A percentile compares a stretch with the other conserved stretches of the same genome.
phyloP scores from a whole-genome alignment of 1,284 basidiomycete genomes.

The Meira nashicola region DNA sequence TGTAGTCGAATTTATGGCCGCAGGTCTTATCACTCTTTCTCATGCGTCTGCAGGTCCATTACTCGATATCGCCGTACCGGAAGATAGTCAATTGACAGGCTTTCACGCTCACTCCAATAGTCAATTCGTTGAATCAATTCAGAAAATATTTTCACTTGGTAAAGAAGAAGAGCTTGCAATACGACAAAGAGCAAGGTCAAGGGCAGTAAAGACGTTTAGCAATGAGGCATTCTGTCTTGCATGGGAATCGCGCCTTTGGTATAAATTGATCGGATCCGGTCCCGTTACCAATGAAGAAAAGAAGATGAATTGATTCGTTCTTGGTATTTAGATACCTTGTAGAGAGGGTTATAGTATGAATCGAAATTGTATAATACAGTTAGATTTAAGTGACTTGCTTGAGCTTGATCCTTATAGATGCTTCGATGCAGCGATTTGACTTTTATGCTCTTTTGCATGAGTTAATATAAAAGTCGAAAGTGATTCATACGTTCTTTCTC shows the following conservation, averaged over 20 bases:
- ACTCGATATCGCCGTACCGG: slow-evolving; percentile 81
- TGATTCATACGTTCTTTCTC: slow-evolving; percentile 7
- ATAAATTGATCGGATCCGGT: not conserved
- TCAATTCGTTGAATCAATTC: slow-evolving; percentile 69
- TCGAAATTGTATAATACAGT: not conserved
- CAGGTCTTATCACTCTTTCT: slow-evolving; percentile 83
- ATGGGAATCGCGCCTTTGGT: slow-evolving; percentile 27
- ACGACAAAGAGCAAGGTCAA: slow-evolving; percentile 58
- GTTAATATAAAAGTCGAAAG: slow-evolving; percentile 7
- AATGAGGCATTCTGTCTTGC: slow-evolving; percentile 20
- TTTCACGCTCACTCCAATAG: slow-evolving; percentile 71
- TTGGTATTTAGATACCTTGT: too few relatives aligned
- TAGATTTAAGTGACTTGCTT: not conserved
- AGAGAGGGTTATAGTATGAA: too few relatives aligned
- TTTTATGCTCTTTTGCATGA: slow-evolving; percentile 5
- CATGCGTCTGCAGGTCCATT: slow-evolving; percentile 90
- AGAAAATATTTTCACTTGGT: slow-evolving; percentile 64
- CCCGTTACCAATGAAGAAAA: not conserved
- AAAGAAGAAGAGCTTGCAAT: slow-evolving; percentile 62
- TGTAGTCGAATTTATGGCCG: slow-evolving; percentile 92
- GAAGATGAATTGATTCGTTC: not conserved
- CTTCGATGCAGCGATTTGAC: not conserved
- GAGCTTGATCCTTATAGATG: not conserved
- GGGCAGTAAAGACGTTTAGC: slow-evolving; percentile 27
- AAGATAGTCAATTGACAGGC: slow-evolving; percentile 68